phyloP scores from a whole-genome alignment of 192 early-diverging fungal genomes.

The Coemansia sp. region DNA sequence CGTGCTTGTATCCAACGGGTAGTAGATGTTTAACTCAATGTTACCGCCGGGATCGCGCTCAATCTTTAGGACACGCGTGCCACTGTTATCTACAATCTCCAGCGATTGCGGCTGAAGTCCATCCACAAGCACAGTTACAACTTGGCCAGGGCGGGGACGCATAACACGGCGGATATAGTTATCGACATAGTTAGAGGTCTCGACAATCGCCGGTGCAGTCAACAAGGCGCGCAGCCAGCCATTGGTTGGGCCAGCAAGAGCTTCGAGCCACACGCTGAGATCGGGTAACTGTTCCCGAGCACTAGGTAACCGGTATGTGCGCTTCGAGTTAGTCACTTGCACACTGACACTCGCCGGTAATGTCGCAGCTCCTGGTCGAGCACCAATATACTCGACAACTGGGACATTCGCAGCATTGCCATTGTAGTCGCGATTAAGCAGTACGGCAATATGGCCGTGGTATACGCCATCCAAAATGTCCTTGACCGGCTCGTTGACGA shows the following conservation, averaged over 20 bases:
- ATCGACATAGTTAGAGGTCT: constrained; percentile 65
- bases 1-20: constrained; percentile 37
- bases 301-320: constrained; percentile 5
- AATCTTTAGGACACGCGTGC: constrained; percentile 76
- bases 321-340: neutral
- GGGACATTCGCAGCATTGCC: constrained; percentile 65
- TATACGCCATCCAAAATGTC: constrained; percentile 87
- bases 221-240: constrained; percentile 84
- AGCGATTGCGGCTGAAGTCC: neutral
- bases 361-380: neutral
- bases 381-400: constrained; percentile 73
- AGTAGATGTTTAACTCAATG: constrained; percentile 52
- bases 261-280: constrained; percentile 63
- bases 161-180: constrained; percentile 65
- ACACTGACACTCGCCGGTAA: neutral
- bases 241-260: constrained; percentile 66
- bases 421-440: constrained; percentile 75
- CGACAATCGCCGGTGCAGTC: constrained; percentile 71
- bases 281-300: constrained; percentile 17
- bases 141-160: constrained; percentile 62
- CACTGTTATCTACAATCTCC: constrained; percentile 33
- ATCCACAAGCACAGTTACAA: constrained; percentile 15
- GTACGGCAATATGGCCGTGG: constrained; percentile 72
- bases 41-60: constrained; percentile 71
- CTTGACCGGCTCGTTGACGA: constrained; percentile 82